Conservation (phyloP, 1,139 yeast species). For the Tardiomyces depauwii region DNA sequence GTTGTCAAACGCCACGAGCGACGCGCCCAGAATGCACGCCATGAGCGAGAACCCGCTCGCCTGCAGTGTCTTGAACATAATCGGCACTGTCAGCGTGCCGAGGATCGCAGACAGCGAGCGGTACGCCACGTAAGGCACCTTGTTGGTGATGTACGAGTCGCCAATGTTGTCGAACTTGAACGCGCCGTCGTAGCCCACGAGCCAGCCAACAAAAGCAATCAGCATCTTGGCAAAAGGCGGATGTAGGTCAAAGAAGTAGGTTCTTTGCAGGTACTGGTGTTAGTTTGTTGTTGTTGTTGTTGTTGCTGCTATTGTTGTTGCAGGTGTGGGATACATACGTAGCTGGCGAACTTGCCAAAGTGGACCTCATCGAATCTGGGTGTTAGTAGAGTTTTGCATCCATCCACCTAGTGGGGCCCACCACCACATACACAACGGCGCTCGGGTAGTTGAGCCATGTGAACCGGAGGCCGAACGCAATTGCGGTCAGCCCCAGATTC, state of each 20-base stretch:
- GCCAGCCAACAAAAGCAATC: constrained; percentile 82
- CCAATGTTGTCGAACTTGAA: constrained; percentile 92
- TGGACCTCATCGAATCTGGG: constrained; percentile 89
- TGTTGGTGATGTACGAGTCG: constrained; percentile 58
- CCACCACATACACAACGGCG: constrained; percentile 61
- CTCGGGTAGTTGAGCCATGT: constrained; percentile 58
- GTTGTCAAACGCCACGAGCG: constrained; percentile 74
- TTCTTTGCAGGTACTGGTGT: constrained; percentile 23
- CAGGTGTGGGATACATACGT: constrained; percentile 17
- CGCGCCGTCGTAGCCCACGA: constrained; percentile 78
- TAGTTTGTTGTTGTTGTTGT: too few relatives aligned
- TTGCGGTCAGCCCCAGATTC: constrained; percentile 36
- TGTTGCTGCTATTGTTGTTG: too few relatives aligned
- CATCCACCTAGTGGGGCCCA: too few relatives aligned
- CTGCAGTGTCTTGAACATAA: constrained; percentile 72
- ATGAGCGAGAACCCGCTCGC: constrained; percentile 70
- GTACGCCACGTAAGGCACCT: constrained; percentile 84
- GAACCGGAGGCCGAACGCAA: constrained; percentile 68
- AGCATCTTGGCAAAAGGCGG: constrained; percentile 96
- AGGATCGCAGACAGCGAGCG: constrained; percentile 72
- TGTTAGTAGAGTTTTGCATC: too few relatives aligned
- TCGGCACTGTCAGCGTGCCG: constrained; percentile 74
- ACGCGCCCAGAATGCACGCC: constrained; percentile 72
- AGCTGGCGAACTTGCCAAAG: constrained; percentile 91
- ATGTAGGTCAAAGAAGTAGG: constrained; percentile 79